Base-by-base conservation (phyloP, 2,329 filamentous ascomycete species). In the Talaromyces funiculosus region DNA sequence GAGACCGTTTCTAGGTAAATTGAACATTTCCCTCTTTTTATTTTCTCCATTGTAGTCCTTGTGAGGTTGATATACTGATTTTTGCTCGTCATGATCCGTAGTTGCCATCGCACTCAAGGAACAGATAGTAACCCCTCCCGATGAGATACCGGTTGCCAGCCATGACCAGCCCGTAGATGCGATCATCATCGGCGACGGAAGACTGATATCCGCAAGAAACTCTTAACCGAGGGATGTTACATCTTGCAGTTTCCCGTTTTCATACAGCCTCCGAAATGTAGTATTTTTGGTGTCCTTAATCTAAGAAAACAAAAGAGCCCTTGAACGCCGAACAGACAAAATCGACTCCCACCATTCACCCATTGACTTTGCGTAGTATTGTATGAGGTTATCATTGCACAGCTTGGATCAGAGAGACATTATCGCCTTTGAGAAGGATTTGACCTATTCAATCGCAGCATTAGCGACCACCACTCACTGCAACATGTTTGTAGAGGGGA, bases 391-490 rank as follows among this genome's bases (percentile, higher is more conserved):
- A 49, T 70, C 64, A 75, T 69, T 78, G 74, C 63, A 78, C 72
- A 54, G 77, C 73, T 70, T 89, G 90, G 67, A 94, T 92, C 67
- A 95, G 80, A 35, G 90, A 90, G 55, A 95, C 90, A 70, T 93
- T 94, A 78, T 94, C 90, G 68, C 90, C 90, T 79, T 94, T 94
- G 66, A 95, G 83, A 65, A 95, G 78, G 65, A 95, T 92, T 78
- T 92, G 90, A 62, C 90, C 89, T 92, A 66, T 61, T 47, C 35
- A 29, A n/a, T 35, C 10, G 24, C 20, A 40, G 16, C 3, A 16
- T 54, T n/a, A 54, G 20, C 12, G 9, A 26, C n/a, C 6, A 24
- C 10, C 16, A 14, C 45, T 22, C 31, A 20, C 20, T 37, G 18
- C 35, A 38, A 1, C 3, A 38, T 20, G n/a, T 4, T 14, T 53